Evolutionary conservation across 768 basidiomycete species (phyloP).

Genomic region (Phlebiopsis gigantea): DNA sequence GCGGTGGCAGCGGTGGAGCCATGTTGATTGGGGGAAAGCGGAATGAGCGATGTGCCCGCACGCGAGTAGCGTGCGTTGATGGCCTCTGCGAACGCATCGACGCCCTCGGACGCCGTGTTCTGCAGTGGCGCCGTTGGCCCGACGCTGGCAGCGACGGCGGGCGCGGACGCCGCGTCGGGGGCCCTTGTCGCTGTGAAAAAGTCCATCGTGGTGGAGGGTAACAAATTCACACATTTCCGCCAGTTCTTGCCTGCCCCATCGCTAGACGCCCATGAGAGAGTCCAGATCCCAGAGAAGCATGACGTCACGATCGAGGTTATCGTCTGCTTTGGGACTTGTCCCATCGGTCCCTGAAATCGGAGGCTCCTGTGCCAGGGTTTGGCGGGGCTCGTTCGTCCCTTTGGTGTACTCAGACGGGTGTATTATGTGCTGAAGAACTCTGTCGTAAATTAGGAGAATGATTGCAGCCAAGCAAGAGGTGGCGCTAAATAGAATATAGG

Average conservation of each 20-base stretch:
- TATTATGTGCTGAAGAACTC: neutral
- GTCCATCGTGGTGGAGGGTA: conserved; percentile 6
- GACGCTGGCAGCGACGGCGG: conserved; percentile 3
- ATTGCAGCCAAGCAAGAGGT: too few relatives aligned
- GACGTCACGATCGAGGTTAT: neutral
- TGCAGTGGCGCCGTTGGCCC: neutral
- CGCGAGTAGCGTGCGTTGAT: conserved; percentile 41
- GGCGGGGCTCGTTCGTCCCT: too few relatives aligned
- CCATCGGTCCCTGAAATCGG: neutral
- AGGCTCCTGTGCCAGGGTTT: too few relatives aligned
- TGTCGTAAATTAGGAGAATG: neutral
- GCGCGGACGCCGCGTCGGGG: neutral
- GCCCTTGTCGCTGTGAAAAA: conserved; percentile 11
- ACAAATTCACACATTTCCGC: neutral
- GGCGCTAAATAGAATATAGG: too few relatives aligned
- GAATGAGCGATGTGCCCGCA: conserved; percentile 19
- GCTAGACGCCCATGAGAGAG: neutral
- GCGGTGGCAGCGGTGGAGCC: conserved; percentile 20
- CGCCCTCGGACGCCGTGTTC: conserved; percentile 19
- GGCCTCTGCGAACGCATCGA: conserved; percentile 49
- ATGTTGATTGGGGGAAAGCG: conserved; percentile 17
- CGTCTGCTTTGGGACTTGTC: neutral
- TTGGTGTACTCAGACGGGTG: neutral
- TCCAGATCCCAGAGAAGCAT: neutral
- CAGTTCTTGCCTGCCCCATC: neutral